A percentile compares a stretch with the other conserved stretches of the same genome.
These are phyloP conservation scores for Pezicula radicicola DNA, from an alignment of 2,329 filamentous ascomycete genomes.

Conservation along the genomic window DNA sequence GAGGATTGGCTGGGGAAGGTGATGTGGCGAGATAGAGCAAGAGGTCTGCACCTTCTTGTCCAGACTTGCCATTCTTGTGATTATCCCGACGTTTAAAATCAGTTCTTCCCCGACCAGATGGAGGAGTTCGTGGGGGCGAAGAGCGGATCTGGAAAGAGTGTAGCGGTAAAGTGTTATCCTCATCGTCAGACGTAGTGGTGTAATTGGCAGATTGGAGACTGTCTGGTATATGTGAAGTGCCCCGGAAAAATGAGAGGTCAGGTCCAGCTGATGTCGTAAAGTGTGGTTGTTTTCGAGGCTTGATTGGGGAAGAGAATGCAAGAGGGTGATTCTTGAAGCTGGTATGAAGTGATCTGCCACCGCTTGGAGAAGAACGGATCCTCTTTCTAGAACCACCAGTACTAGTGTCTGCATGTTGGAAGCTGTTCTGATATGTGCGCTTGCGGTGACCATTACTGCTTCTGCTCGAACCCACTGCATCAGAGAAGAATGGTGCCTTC, in stretches of 20 bases:
- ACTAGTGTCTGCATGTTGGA: slow-evolving; percentile 50
- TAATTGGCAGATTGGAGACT: slow-evolving; percentile 59
- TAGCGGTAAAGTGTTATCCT: slow-evolving; percentile 75
- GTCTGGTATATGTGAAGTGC: slow-evolving; percentile 53
- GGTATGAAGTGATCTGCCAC: slow-evolving; percentile 56
- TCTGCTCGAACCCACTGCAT: slow-evolving; percentile 70
- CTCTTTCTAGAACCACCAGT: slow-evolving; percentile 60
- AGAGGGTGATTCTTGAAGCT: slow-evolving; percentile 79
- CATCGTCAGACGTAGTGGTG: slow-evolving; percentile 69
- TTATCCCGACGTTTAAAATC: slow-evolving; percentile 41
- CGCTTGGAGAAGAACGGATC: slow-evolving; percentile 62
- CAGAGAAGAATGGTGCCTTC: slow-evolving; percentile 80
- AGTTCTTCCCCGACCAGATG: slow-evolving; percentile 55
- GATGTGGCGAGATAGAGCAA: slow-evolving; percentile 86
- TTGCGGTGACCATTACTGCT: slow-evolving; percentile 65
- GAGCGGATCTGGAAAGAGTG: slow-evolving; percentile 73
- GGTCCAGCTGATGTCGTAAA: slow-evolving; percentile 71
- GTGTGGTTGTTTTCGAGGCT: slow-evolving; percentile 69
- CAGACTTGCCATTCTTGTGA: slow-evolving; percentile 54
- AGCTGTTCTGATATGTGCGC: slow-evolving; percentile 58
- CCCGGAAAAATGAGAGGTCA: slow-evolving; percentile 75
- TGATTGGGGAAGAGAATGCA: slow-evolving; percentile 83
- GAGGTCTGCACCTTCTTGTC: slow-evolving; percentile 78
- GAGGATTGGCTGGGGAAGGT: slow-evolving; percentile 74
- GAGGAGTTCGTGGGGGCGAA: slow-evolving; percentile 86